Evolutionary conservation across 768 basidiomycete species (phyloP), one percentile per base, ranked within the genome.

Genomic region (Agaricus blazei): DNA sequence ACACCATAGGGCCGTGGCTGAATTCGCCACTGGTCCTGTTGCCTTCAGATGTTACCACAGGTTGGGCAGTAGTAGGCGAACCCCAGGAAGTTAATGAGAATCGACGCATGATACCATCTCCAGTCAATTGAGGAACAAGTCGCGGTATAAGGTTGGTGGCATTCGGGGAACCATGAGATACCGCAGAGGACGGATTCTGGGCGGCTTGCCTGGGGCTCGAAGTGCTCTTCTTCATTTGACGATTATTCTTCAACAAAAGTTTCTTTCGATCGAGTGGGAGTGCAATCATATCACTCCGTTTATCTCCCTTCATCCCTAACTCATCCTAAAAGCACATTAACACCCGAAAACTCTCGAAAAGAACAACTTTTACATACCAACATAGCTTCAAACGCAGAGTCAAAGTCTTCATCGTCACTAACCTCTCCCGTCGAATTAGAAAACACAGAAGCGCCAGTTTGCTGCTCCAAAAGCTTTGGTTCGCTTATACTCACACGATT

Each of bases 51-150:
- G 70, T 60, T 3, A 69, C 63, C 14, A 65, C 64, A 12, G 76
- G 66, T 37, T 76, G 66, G 4, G 62, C 66, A 6, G 75, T 64
- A 28, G 76, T 65, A 9, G 76, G 65, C 36, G 72, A 60, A 47
- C 83, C 78, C 87, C 88, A 88, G 2, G 79, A 79, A 7, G 78
- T 68, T 0, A 86, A 73, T 0, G 87, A 90, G 47, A 87, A 79
- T 15, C 88, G 81, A 52, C 80, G 83, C 65, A 90, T 81, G 14
- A 88, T 60, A 36, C 81, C 70, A 58, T 87, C 87, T 8, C 89
- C 87, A n/a, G 87, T 87, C 2, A 88, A 68, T 58, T 90, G 88
- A 26, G 89, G 88, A 36, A 83, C 80, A 8, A 91, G 74, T 26
- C 80, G 80, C 47, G 87, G 84, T 3, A 89, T 65, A n/a, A 87